phyloP scores from a whole-genome alignment of 441 rosid species.

The Adansonia gregorii region DNA sequence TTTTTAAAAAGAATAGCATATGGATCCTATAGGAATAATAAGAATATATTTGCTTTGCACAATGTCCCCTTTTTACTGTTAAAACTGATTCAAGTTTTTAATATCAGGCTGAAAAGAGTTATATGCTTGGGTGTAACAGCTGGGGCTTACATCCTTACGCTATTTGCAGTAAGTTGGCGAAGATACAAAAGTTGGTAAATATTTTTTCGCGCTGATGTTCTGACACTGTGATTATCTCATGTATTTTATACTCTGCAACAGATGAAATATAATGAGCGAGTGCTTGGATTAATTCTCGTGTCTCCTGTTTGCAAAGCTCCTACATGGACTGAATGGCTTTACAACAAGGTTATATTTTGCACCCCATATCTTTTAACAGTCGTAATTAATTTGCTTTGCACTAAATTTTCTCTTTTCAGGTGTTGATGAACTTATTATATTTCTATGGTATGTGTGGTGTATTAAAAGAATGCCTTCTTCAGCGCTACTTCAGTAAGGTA shows the following conservation, averaged over 20 bases:
- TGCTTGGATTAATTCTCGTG: slow-evolving; percentile 63
- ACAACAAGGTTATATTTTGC: slow-evolving; percentile 54
- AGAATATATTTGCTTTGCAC: neutral
- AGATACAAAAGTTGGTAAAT: neutral
- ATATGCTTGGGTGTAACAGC: slow-evolving; percentile 70
- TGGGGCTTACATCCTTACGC: slow-evolving; percentile 67
- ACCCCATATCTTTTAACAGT: neutral
- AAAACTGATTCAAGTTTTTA: slow-evolving; percentile 6
- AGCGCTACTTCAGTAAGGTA: slow-evolving; percentile 75
- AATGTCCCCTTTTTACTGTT: neutral
- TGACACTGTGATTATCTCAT: neutral
- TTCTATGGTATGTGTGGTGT: slow-evolving; percentile 70
- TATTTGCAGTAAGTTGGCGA: slow-evolving; percentile 55
- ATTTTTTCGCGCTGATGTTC: slow-evolving; percentile 16
- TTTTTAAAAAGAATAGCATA: too few species aligned
- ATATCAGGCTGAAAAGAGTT: slow-evolving; percentile 53
- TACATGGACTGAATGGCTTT: slow-evolving; percentile 73
- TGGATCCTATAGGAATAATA: neutral
- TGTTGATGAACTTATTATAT: slow-evolving; percentile 59
- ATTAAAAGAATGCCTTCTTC: slow-evolving; percentile 66
- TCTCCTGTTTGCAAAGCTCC: slow-evolving; percentile 72
- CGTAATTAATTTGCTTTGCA: neutral
- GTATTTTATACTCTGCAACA: slow-evolving; percentile 30
- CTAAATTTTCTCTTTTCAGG: slow-evolving; percentile 40
- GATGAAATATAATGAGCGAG: slow-evolving; percentile 59